Evolutionary conservation across 768 basidiomycete genomes (phyloP).

Genomic region (Leucogyrophana mollusca): DNA sequence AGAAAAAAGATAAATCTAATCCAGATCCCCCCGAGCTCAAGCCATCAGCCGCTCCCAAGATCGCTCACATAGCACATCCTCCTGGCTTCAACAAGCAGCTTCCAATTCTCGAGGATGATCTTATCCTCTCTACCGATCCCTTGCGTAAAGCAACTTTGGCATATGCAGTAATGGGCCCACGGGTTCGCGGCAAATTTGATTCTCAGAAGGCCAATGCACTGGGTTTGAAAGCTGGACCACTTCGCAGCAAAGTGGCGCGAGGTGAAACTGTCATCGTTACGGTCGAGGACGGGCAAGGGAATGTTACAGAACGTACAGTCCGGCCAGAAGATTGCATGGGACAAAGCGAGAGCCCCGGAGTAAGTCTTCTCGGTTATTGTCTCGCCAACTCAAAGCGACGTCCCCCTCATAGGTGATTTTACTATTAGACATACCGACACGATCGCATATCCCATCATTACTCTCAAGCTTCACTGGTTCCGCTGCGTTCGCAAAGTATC

Average conservation of each 20-base stretch:
- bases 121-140: slow-evolving; percentile 14
- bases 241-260: slow-evolving; percentile 57
- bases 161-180: slow-evolving; percentile 53
- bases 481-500: slow-evolving; percentile 48
- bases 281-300: slow-evolving; percentile 44
- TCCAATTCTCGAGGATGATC: slow-evolving; percentile 20
- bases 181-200: slow-evolving; percentile 70
- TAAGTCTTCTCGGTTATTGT: slow-evolving; percentile 20
- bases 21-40: slow-evolving; percentile 3
- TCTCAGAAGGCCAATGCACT: slow-evolving; percentile 59
- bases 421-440: slow-evolving; percentile 70
- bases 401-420: slow-evolving; percentile 48
- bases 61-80: slow-evolving; percentile 13
- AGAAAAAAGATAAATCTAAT: slow-evolving; percentile 11
- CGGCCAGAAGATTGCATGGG: slow-evolving; percentile 60
- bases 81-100: slow-evolving; percentile 15
- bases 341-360: slow-evolving; percentile 48
- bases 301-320: slow-evolving; percentile 46
- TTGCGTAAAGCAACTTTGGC: slow-evolving; percentile 37
- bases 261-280: slow-evolving; percentile 64
- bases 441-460: slow-evolving; percentile 53
- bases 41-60: slow-evolving; percentile 2
- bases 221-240: slow-evolving; percentile 58
- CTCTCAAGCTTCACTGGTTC: slow-evolving; percentile 45
- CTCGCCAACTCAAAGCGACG: neutral